These are phyloP conservation scores for Pleurotus cornucopiae DNA, from an alignment of 768 basidiomycete species.

Conservation along the genomic window DNA sequence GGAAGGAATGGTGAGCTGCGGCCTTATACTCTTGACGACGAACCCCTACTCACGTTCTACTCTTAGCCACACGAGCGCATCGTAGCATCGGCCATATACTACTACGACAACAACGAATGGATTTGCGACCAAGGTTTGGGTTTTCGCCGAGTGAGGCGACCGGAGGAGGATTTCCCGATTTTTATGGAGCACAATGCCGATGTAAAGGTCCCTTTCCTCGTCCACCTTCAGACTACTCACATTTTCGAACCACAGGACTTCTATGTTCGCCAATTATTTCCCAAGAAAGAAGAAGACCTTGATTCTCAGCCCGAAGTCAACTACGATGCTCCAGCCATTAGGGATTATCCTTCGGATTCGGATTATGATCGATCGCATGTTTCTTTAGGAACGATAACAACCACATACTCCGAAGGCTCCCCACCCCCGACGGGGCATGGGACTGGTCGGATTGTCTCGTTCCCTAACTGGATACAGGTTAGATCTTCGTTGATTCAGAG, in stretches of 20 bases:
- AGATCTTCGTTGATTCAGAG: background rate
- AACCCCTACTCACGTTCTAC: background rate
- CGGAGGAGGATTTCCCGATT: constrained; percentile 3
- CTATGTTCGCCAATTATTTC: background rate
- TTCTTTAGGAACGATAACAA: background rate
- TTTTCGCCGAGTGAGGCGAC: constrained; percentile 2
- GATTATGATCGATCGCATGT: background rate
- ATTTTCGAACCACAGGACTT: background rate
- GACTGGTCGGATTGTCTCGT: background rate
- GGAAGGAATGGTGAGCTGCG: constrained; percentile 13
- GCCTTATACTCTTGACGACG: background rate
- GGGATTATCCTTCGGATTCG: background rate
- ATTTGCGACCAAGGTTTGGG: constrained; percentile 12
- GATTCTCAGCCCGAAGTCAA: background rate
- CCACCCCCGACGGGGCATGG: background rate
- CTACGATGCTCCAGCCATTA: background rate
- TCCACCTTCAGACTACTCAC: background rate
- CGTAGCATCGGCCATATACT: constrained; percentile 13
- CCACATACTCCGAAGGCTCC: background rate
- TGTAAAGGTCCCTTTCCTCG: no score
- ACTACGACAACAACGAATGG: constrained; percentile 11
- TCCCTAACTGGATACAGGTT: background rate
- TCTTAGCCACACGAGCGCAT: constrained; percentile 15
- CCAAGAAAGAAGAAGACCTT: background rate
- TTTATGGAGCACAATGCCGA: background rate